Conservation (phyloP, 2,329 filamentous ascomycete species). For the Trichoderma cornu-damae region DNA sequence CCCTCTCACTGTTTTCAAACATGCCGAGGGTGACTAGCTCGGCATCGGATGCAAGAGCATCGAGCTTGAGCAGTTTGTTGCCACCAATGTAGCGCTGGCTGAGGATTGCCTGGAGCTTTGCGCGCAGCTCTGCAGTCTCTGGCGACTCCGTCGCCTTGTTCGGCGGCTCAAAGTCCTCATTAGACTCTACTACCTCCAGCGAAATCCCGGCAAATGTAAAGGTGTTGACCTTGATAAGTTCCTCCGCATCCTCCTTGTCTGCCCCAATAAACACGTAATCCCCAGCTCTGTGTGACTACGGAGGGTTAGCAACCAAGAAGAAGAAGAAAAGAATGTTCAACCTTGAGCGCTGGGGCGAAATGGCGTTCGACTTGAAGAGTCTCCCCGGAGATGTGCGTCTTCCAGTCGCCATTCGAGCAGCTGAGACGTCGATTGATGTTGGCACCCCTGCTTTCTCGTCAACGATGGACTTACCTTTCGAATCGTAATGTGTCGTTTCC, state of each 20-base stretch:
- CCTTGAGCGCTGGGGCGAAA: constrained; percentile 19
- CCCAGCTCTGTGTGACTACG: constrained; percentile 64
- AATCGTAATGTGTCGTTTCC: constrained; percentile 54
- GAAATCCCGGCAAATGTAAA: constrained; percentile 62
- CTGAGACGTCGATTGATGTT: constrained; percentile 16
- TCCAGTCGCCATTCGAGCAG: constrained; percentile 16
- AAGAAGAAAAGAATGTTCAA: constrained; percentile 35
- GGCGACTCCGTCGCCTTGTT: constrained; percentile 44
- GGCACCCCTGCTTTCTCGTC: constrained; percentile 30
- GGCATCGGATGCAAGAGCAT: constrained; percentile 67
- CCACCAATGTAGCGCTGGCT: constrained; percentile 65
- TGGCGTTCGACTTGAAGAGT: constrained; percentile 11
- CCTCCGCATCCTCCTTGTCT: constrained; percentile 57
- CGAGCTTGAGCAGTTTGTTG: constrained; percentile 75
- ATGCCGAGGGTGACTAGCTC: constrained; percentile 69
- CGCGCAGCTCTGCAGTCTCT: constrained; percentile 56
- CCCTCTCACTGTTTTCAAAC: constrained; percentile 64
- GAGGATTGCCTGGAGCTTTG: constrained; percentile 66
- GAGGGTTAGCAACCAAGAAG: constrained; percentile 61
- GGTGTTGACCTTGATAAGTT: constrained; percentile 62
- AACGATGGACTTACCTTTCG: constrained; percentile 66
- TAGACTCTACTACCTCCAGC: constrained; percentile 51
- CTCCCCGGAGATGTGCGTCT: constrained; percentile 12
- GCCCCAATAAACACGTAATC: constrained; percentile 65
- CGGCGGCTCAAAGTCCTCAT: constrained; percentile 35